Base-by-base conservation (phyloP, 2,329 filamentous ascomycete genomes). In the Aspergillus fumigatus region DNA sequence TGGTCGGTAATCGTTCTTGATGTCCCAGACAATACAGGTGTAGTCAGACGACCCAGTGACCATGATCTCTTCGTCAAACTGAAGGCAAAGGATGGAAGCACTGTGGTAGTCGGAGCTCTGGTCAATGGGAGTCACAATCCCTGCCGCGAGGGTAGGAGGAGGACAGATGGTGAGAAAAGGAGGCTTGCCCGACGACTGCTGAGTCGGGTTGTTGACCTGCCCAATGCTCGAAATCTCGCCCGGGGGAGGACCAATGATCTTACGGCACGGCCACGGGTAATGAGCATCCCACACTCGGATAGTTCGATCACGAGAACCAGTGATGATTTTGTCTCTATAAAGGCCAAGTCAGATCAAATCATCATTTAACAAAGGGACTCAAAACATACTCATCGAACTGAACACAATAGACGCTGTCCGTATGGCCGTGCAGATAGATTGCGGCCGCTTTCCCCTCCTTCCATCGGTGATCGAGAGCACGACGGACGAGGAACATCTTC, bases 241-340 rank as follows among this genome's bases (percentile, higher is more conserved):
- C 1, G 85, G 85, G 1, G 92, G 89, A 4, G 83, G 81, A 1
- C 93, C 93, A 65, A 99, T 93, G 49, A 97, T 84, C 58, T 93
- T 87, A 52, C 86, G 82, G 73, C 94, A 99, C 64, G 89, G 82
- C 70, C 91, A 88, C 19, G 75, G 75, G 9, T 90, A 96, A 65
- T 89, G 87, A 78, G 96, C 89, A 73, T 97, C 91, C 94, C 94
- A 99, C 32, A 99, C 85, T 51, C 94, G 89, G 64, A 99, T 94
- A 0, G 94, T 97, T 71, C 90, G 90, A 75, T 99, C 94, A 60
- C 94, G 88, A 9, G 93, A 97, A 27, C 94, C 94, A 2, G 94
- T 97, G 63, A 99, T 92, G 69, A 97, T 96, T 75, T 97, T 99
- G 70, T 89, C 82, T 72, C 88, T 92, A 67, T 25, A 52, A 21